Conservation (phyloP, 1,139 yeast genomes). For the Lodderomyces jiufengensis region DNA sequence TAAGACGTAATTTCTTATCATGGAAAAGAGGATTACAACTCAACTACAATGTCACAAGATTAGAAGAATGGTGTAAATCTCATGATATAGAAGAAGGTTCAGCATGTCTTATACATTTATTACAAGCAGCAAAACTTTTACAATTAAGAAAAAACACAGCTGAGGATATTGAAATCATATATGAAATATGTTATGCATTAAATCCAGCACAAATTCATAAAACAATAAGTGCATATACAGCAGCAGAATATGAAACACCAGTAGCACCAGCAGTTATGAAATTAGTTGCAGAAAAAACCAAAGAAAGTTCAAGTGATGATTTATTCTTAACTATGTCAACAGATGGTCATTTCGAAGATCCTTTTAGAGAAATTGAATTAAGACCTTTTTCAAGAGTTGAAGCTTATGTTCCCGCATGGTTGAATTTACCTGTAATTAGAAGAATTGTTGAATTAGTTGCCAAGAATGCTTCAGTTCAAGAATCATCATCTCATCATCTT, state of each 20-base stretch:
- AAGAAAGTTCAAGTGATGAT: conserved; percentile 60
- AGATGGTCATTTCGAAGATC: conserved; percentile 82
- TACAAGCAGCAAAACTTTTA: conserved; percentile 90
- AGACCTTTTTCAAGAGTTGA: conserved; percentile 88
- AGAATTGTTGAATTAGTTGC: conserved; percentile 89
- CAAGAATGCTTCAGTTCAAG: conserved; percentile 60
- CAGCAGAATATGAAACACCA: conserved; percentile 95
- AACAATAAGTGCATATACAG: conserved; percentile 81
- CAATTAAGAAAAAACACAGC: conserved; percentile 88
- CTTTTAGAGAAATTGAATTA: conserved; percentile 80
- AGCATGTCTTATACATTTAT: conserved; percentile 79
- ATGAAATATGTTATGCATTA: conserved; percentile 92
- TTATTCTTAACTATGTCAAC: conserved; percentile 68
- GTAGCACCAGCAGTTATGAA: conserved; percentile 80
- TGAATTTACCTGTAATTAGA: conserved; percentile 84
- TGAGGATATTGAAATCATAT: conserved; percentile 88
- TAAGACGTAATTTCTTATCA: conserved; percentile 91
- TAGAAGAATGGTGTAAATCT: conserved; percentile 98
- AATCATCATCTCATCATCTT: too few species aligned
- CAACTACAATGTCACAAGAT: conserved; percentile 91
- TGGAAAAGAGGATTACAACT: conserved; percentile 98
- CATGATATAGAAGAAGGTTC: conserved; percentile 91
- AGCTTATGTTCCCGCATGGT: conserved; percentile 95
- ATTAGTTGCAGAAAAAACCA: conserved; percentile 82
- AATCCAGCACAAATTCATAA: conserved; percentile 94